Evolutionary conservation across 371 early-diverging fungal genomes (phyloP).

Genomic region (Mortierella sp.): DNA sequence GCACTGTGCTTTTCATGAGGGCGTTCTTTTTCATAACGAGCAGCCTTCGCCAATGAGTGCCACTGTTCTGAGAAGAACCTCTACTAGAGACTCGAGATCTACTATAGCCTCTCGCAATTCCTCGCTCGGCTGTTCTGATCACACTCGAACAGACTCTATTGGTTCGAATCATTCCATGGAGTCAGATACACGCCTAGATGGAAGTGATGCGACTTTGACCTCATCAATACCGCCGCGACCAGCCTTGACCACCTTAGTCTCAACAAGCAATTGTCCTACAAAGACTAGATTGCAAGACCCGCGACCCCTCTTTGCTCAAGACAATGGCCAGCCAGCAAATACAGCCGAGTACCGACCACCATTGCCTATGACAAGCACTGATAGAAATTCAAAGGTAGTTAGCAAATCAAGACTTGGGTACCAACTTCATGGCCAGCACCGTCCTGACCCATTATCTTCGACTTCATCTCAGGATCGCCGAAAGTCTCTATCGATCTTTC

Average conservation of each 20-base stretch:
- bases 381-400: background rate
- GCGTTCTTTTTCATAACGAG: background rate
- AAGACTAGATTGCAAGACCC: background rate
- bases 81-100: slow-evolving; percentile 7
- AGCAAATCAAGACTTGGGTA: background rate
- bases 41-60: background rate
- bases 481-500: slow-evolving; percentile 33
- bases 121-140: slow-evolving; percentile 1
- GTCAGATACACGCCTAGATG: slow-evolving; percentile 2
- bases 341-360: background rate
- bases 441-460: background rate
- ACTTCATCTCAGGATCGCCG: slow-evolving; percentile 19
- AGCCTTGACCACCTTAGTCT: slow-evolving; percentile 23
- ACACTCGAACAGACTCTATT: background rate
- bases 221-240: background rate
- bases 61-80: background rate
- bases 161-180: background rate
- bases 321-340: background rate
- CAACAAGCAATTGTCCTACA: slow-evolving; percentile 12
- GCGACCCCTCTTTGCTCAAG: background rate
- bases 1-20: background rate
- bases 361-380: background rate
- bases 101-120: background rate
- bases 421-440: background rate
- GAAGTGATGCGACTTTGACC: background rate